Conservation (phyloP, 2,329 filamentous ascomycete species). For the Claviceps pazoutovae region DNA sequence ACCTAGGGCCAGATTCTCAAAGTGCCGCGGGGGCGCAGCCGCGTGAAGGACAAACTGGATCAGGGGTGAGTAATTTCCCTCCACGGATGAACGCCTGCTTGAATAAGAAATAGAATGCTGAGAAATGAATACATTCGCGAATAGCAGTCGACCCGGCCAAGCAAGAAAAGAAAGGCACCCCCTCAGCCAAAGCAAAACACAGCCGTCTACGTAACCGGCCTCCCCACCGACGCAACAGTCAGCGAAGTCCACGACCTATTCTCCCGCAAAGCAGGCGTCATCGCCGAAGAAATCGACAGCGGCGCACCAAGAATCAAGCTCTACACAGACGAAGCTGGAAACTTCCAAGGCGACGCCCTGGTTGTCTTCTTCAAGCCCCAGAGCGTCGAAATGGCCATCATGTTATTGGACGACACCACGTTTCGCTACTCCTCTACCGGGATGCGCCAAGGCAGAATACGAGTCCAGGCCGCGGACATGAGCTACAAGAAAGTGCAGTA, state of each 20-base stretch:
- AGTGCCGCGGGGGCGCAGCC: conserved; percentile 27
- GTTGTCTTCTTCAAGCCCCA: conserved; percentile 92
- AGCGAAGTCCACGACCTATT: conserved; percentile 77
- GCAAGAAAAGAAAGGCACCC: conserved; percentile 33
- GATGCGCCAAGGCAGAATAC: conserved; percentile 51
- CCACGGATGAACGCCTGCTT: too few relatives aligned
- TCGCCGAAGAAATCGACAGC: conserved; percentile 87
- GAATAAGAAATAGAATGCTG: not conserved
- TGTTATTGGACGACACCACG: conserved; percentile 67
- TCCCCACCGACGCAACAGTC: conserved; percentile 65
- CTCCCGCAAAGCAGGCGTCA: conserved; percentile 71
- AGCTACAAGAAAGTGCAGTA: conserved; percentile 86
- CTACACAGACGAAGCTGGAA: conserved; percentile 67
- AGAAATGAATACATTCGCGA: not conserved
- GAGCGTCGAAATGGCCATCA: conserved; percentile 75
- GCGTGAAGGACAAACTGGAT: conserved; percentile 21
- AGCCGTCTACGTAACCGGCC: conserved; percentile 79
- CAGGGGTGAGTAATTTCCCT: conserved; percentile 26
- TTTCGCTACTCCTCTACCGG: conserved; percentile 51
- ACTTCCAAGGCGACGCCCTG: conserved; percentile 86
- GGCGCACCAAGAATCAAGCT: conserved; percentile 83
- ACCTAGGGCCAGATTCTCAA: not conserved
- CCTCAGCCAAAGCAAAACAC: conserved; percentile 57
- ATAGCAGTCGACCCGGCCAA: conserved; percentile 17
- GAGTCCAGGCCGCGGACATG: conserved; percentile 70